phyloP scores from a whole-genome alignment of 2,329 filamentous ascomycete genomes.

The Xenoacremonium recifei region DNA sequence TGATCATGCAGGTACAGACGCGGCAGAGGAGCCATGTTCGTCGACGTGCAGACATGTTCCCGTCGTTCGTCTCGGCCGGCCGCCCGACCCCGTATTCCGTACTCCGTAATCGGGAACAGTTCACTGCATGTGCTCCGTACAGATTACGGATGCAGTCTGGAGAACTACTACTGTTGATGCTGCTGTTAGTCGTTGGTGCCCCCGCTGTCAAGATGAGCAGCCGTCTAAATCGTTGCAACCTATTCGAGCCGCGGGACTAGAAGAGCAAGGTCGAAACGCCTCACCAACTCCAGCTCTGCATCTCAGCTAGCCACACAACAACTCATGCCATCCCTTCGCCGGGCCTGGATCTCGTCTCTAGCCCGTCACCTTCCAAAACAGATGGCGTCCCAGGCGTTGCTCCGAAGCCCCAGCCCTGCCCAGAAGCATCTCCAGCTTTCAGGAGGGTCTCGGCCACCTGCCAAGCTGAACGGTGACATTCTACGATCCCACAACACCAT shows the following conservation, averaged over 20 bases:
- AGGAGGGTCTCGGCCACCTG: background rate
- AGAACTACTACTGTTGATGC: too few relatives aligned
- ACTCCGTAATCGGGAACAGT: too few relatives aligned
- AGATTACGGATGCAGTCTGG: too few relatives aligned
- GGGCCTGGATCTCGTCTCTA: background rate
- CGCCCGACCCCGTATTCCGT: too few relatives aligned
- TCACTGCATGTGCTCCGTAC: too few relatives aligned
- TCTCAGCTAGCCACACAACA: background rate
- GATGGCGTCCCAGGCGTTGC: background rate
- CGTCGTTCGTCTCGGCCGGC: too few relatives aligned
- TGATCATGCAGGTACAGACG: constrained; percentile 23
- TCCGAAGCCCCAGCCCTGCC: background rate
- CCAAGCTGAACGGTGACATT: background rate
- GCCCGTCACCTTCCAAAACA: background rate
- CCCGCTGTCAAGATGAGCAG: too few relatives aligned
- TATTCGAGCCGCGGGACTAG: too few relatives aligned
- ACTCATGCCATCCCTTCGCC: background rate
- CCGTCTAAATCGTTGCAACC: too few relatives aligned
- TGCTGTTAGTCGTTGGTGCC: too few relatives aligned
- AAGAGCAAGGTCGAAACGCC: too few relatives aligned
- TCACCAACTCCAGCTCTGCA: background rate
- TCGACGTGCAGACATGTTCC: background rate
- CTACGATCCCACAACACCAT: background rate
- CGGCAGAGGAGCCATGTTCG: background rate
- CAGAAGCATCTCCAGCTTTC: background rate